A percentile compares a stretch with the other conserved stretches of the same genome.
These are phyloP conservation scores for Chaetomium globosum DNA, from an alignment of 2,329 filamentous ascomycete genomes.

Conservation along the genomic window DNA sequence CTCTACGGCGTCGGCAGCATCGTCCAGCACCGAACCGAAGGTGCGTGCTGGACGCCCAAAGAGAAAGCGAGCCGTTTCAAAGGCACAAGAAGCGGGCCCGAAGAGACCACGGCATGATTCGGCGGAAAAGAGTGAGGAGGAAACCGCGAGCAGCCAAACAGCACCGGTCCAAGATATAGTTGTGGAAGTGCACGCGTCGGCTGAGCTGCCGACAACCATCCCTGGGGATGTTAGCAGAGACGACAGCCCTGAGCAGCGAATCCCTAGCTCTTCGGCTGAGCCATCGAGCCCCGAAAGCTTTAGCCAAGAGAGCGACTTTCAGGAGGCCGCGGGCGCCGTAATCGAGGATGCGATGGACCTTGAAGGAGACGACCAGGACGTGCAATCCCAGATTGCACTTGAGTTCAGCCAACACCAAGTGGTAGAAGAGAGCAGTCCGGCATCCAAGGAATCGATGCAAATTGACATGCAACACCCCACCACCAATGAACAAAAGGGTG, in stretches of 20 bases:
- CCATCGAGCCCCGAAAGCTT: constrained; percentile 3
- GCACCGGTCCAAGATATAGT: neutral
- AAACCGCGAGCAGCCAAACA: constrained; percentile 36
- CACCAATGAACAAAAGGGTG: constrained; percentile 9
- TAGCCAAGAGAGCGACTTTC: constrained; percentile 11
- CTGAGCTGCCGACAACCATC: neutral
- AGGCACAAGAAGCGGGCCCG: constrained; percentile 34
- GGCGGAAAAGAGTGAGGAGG: constrained; percentile 11
- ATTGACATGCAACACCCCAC: constrained; percentile 18
- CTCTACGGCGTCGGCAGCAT: constrained; percentile 18
- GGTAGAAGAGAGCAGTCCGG: constrained; percentile 10
- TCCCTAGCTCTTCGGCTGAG: constrained; percentile 27
- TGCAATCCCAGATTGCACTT: constrained; percentile 41
- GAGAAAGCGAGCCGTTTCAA: constrained; percentile 40
- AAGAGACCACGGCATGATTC: constrained; percentile 37
- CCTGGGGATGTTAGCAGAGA: neutral
- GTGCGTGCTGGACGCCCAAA: constrained; percentile 35
- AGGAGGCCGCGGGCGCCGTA: neutral
- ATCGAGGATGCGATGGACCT: constrained; percentile 28
- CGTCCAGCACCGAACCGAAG: constrained; percentile 28
- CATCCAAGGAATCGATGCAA: constrained; percentile 24
- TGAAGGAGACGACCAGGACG: constrained; percentile 36
- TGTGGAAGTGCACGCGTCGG: constrained; percentile 18
- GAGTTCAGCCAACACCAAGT: constrained; percentile 32
- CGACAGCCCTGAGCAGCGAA: constrained; percentile 17